Evolutionary conservation across 2,329 filamentous ascomycete species (phyloP).

Genomic region (Elsinoe arachidis): DNA sequence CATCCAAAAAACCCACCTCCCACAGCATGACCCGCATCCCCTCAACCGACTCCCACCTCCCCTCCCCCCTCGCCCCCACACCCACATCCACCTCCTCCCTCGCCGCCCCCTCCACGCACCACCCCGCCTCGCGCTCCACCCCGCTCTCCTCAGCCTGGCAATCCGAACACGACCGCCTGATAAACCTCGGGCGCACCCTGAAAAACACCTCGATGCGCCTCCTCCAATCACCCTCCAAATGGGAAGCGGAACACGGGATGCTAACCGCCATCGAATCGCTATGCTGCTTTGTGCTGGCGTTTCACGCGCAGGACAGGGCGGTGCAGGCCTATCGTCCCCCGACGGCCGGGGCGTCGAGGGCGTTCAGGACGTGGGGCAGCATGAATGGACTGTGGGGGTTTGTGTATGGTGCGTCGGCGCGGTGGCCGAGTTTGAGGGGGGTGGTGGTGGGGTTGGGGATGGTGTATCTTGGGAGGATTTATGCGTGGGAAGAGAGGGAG

Average conservation of each 20-base stretch:
- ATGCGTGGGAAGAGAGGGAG: background rate
- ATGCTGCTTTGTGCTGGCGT: slow-evolving; percentile 5
- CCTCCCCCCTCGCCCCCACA: slow-evolving; percentile 4
- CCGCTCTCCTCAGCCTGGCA: background rate
- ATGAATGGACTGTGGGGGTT: slow-evolving; percentile 8
- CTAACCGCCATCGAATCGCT: slow-evolving; percentile 11
- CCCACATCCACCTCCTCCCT: background rate
- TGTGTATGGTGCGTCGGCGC: background rate
- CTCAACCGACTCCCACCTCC: slow-evolving; percentile 3
- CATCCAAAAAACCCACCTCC: slow-evolving; percentile 5
- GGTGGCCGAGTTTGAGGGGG: background rate
- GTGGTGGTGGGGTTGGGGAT: background rate
- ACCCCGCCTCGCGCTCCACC: background rate
- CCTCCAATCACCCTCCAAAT: background rate
- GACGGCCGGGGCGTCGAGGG: background rate
- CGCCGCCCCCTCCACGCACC: background rate
- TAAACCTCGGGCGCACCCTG: background rate
- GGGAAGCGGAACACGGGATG: background rate
- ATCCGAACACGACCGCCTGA: slow-evolving; percentile 8
- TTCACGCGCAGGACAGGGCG: background rate
- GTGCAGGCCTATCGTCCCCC: background rate
- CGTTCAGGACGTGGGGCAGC: slow-evolving; percentile 1
- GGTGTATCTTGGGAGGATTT: slow-evolving; percentile 3
- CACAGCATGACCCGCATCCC: slow-evolving; percentile 7
- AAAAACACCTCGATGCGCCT: slow-evolving; percentile 3